A percentile compares a stretch with the other conserved stretches of the same genome.
Conservation (phyloP, 2,329 filamentous ascomycete species). For the Sporothrix pallida region DNA sequence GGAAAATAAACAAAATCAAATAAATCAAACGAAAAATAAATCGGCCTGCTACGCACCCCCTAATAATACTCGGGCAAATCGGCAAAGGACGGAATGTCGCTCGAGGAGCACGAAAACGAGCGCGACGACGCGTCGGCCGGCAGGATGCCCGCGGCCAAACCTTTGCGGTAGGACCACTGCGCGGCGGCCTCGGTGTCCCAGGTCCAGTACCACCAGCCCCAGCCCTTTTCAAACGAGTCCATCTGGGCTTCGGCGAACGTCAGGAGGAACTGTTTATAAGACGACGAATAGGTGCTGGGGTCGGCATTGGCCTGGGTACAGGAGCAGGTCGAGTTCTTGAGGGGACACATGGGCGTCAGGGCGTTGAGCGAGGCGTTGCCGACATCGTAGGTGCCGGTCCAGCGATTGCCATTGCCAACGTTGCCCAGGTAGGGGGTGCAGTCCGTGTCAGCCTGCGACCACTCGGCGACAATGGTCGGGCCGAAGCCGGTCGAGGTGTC, state of each 20-base stretch:
- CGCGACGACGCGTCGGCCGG: constrained; percentile 74
- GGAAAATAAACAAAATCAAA: not conserved
- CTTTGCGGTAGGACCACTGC: constrained; percentile 92
- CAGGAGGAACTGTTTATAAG: constrained; percentile 83
- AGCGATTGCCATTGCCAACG: constrained; percentile 84
- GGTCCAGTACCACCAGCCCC: constrained; percentile 99
- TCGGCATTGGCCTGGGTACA: constrained; percentile 80
- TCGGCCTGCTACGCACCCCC: not conserved
- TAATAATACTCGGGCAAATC: constrained; percentile 60
- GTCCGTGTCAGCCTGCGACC: constrained; percentile 97
- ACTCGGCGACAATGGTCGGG: constrained; percentile 93
- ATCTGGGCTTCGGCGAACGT: constrained; percentile 97
- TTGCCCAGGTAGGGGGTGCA: constrained; percentile 88
- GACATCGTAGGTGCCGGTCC: constrained; percentile 84
- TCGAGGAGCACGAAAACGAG: constrained; percentile 69
- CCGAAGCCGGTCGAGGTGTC: constrained; percentile 81
- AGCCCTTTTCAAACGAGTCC: constrained; percentile 87
- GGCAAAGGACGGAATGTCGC: constrained; percentile 59
- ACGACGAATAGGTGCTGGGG: constrained; percentile 66
- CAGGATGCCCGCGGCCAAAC: constrained; percentile 77
- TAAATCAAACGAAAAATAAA: not conserved
- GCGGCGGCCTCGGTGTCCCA: constrained; percentile 74
- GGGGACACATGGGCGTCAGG: constrained; percentile 75
- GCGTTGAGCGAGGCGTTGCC: constrained; percentile 67
- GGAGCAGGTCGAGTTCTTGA: constrained; percentile 67